Evolutionary conservation across 352 stramenopile species (phyloP).

Genomic region (Globisporangium paddicum): DNA sequence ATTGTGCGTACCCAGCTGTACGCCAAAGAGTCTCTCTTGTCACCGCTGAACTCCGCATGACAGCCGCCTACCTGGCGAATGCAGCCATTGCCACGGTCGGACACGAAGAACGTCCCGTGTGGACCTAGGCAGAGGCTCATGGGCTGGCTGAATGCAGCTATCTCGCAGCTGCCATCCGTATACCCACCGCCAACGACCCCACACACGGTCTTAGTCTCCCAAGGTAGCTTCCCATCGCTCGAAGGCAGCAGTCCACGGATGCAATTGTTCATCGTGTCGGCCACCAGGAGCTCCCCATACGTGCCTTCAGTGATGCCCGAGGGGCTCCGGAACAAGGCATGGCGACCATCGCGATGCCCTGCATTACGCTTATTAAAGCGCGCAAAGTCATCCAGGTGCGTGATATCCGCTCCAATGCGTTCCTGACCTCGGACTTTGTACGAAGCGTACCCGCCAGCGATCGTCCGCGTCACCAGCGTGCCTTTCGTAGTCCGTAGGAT

Average conservation of each 20-base stretch:
- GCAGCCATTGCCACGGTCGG: conserved; percentile 37
- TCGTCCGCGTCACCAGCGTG: conserved; percentile 29
- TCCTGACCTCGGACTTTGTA: conserved; percentile 2
- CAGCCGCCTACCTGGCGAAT: conserved; percentile 36
- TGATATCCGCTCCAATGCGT: conserved; percentile 1
- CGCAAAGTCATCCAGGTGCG: conserved; percentile 1
- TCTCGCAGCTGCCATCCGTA: conserved; percentile 25
- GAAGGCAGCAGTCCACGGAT: conserved; percentile 28
- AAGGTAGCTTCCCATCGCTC: conserved; percentile 8
- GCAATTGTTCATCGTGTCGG: conserved; percentile 60
- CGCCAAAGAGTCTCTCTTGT: conserved; percentile 12
- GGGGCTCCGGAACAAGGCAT: conserved; percentile 38
- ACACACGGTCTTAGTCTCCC: conserved; percentile 28
- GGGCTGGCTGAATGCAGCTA: conserved; percentile 33
- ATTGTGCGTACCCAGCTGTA: conserved; percentile 43
- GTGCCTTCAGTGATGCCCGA: conserved; percentile 23
- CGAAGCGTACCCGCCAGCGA: conserved; percentile 23
- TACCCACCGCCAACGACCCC: conserved; percentile 22
- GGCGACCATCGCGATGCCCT: conserved; percentile 26
- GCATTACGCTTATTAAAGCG: conserved; percentile 12
- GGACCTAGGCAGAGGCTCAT: conserved; percentile 25
- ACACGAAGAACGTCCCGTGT: conserved; percentile 32
- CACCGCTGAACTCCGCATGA: conserved; percentile 6
- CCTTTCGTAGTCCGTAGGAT: conserved; percentile 22
- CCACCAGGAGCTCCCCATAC: conserved; percentile 32